Evolutionary conservation across 2,329 filamentous ascomycete genomes (phyloP), one percentile per base, ranked within the genome.

Genomic region (Cytospora schulzeri): DNA sequence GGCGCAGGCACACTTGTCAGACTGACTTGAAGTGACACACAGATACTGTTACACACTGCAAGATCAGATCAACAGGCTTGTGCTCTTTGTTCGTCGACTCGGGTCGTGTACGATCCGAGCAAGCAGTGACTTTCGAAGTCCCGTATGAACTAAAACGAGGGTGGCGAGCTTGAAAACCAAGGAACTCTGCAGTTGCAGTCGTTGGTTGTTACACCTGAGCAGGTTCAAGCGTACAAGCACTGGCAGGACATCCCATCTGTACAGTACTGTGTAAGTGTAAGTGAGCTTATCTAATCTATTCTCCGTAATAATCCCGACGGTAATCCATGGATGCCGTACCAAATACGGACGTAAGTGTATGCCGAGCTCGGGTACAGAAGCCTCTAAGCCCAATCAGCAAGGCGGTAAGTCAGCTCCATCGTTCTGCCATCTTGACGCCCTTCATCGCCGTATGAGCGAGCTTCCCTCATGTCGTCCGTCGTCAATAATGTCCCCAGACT

Each of bases 11-110:
- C 12, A 35, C 33, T 12, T 35, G 33, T 48, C 45, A 48, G n/a
- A 48, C 14, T 24, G 45, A 48, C 45, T 24, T 4, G 5, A n/a
- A 48, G 45, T 48, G 45, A 24, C 45, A 48, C 45, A 48, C 22
- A 51, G 45, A 51, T 33, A 28, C 14, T 59, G 45, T 33, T 22
- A 17, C 9, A 45, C 45, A n/a, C 38, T 56, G 29, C 52, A 17
- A 62, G 59, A 62, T 62, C 52, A 48, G n/a, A 14, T 24, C 24
- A 7, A 48, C 45, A 48, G n/a, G 11, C 22, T 56, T 26, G 52
- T 55, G 52, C 29, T 55, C 14, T 22, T 24, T 38, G n/a, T 48
- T n/a, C 28, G 28, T 31, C 31, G 53, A 41, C 38, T 62, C 28
- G 48, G 31, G 59, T 26, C 26, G 52, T 26, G 52, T 35, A 17